Evolutionary conservation across 2,329 filamentous ascomycete species (phyloP).

Genomic region (Fusarium sarcochroum): DNA sequence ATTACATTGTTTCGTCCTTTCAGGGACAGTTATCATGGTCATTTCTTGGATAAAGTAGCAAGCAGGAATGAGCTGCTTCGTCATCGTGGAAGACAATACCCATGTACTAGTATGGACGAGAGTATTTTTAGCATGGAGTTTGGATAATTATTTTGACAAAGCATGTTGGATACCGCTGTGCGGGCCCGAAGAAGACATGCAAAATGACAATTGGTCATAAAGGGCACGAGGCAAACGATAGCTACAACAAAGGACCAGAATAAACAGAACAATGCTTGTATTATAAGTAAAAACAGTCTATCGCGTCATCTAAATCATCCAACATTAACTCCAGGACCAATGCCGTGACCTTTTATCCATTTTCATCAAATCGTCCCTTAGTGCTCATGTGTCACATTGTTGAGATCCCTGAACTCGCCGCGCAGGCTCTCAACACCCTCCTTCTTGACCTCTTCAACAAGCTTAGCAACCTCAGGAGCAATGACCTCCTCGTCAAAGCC

Average conservation of each 20-base stretch:
- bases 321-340: constrained; percentile 29
- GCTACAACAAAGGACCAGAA: neutral
- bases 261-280: constrained; percentile 20
- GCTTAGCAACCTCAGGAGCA: constrained; percentile 53
- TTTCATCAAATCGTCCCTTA: constrained; percentile 17
- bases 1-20: neutral
- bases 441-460: constrained; percentile 50
- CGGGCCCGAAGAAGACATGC: neutral
- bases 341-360: constrained; percentile 7
- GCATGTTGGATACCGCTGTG: neutral
- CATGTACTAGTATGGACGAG: neutral
- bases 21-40: neutral
- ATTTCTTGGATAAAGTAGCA: neutral
- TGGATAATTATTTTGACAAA: neutral
- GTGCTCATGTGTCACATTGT: constrained; percentile 44
- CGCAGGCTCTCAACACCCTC: constrained; percentile 50
- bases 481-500: constrained; percentile 65
- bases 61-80: neutral
- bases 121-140: neutral
- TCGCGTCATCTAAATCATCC: constrained; percentile 14
- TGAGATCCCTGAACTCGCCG: constrained; percentile 53
- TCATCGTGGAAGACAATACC: neutral
- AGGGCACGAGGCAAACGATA: neutral
- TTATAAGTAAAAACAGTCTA: constrained; percentile 16
- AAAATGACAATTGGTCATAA: neutral